Evolutionary conservation across 129 eudicot genomes (phyloP).

Genomic region (Solidago caesia): DNA sequence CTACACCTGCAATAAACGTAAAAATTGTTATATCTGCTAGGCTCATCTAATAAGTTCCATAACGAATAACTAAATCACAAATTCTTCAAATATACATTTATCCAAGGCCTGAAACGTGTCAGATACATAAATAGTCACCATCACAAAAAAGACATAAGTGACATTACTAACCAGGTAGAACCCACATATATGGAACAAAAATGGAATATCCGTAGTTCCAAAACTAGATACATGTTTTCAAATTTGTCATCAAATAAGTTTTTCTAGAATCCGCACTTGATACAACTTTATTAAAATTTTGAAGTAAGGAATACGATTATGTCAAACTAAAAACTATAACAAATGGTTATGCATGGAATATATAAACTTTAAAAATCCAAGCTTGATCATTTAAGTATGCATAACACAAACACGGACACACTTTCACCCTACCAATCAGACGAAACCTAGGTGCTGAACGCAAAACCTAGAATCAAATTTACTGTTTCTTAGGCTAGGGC

Average conservation of each 20-base stretch:
- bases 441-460: background rate
- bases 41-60: conserved; percentile 9
- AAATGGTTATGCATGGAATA: background rate
- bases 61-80: background rate
- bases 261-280: conserved; percentile 4
- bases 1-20: conserved; percentile 70
- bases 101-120: background rate
- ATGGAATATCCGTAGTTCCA: background rate
- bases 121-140: background rate
- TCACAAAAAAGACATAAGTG: background rate
- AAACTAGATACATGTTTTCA: background rate
- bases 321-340: conserved; percentile 6
- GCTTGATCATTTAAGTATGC: background rate
- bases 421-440: background rate
- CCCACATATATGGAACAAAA: background rate
- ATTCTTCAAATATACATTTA: background rate
- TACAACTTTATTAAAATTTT: background rate
- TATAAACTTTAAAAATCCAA: background rate
- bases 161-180: background rate
- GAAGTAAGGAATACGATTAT: background rate
- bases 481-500: background rate
- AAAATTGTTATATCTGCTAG: conserved; percentile 16
- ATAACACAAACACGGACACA: background rate
- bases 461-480: background rate
- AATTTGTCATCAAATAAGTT: conserved; percentile 6